Evolutionary conservation across 495 filamentous ascomycete species (phyloP).

Genomic region (Penicillium parvum): DNA sequence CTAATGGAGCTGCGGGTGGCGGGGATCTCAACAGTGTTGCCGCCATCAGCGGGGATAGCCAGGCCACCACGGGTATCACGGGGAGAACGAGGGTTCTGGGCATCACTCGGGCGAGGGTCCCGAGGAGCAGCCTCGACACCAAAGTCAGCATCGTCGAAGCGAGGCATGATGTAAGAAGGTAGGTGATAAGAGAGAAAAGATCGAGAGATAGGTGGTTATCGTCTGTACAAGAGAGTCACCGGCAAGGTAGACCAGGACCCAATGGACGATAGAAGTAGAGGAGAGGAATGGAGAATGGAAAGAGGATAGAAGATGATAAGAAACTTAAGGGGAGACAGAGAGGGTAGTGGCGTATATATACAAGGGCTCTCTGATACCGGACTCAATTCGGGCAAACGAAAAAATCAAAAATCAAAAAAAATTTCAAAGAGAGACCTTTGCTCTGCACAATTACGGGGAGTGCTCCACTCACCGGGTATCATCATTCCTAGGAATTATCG

Average conservation of each 20-base stretch:
- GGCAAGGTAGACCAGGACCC: constrained; percentile 7
- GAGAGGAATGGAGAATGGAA: constrained; percentile 6
- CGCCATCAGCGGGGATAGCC: constrained; percentile 45
- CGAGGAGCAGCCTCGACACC: constrained; percentile 34
- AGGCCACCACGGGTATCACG: constrained; percentile 30
- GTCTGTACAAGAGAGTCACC: constrained; percentile 1
- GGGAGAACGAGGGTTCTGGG: constrained; percentile 24
- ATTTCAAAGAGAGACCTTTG: neutral
- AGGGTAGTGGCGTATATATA: constrained; percentile 9
- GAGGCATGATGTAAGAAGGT: constrained; percentile 54
- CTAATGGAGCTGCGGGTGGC: constrained; percentile 65
- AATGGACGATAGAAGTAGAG: neutral
- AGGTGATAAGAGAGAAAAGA: constrained; percentile 8
- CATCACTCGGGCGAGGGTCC: constrained; percentile 24
- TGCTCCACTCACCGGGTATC: constrained; percentile 32
- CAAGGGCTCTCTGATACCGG: constrained; percentile 11
- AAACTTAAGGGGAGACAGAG: neutral
- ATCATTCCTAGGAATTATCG: constrained; percentile 43
- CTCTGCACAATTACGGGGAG: constrained; percentile 7
- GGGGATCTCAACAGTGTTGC: constrained; percentile 64
- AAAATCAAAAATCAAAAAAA: neutral
- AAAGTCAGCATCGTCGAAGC: constrained; percentile 57
- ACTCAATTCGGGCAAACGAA: constrained; percentile 14
- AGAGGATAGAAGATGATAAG: neutral
- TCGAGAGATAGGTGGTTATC: constrained; percentile 1